Evolutionary conservation across 257 asterid species (phyloP), one percentile per base, ranked within the genome.

Genomic region (Nicotiana attenuata): DNA sequence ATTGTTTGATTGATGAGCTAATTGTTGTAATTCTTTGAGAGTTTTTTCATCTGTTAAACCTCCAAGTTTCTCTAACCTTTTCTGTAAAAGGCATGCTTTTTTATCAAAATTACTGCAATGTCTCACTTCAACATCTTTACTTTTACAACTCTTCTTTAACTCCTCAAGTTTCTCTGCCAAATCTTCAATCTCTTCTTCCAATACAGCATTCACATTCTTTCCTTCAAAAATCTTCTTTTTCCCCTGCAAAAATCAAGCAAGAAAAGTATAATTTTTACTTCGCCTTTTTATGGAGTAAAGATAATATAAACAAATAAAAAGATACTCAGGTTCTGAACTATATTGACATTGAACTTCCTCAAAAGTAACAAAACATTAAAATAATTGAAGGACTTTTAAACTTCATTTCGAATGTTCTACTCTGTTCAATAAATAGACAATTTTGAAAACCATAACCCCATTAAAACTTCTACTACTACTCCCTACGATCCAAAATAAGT

Each of bases 161-260:
- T 90, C 92, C 35, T 82, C 88, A 45, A 95, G 79, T 84, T 91
- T 93, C 3, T 86, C 90, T 9, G 87, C 88, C 56, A 95, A 86
- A 80, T 87, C 94, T 61, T 93, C 88, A 33, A 93, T 92, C 87
- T 91, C 98, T 87, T 92, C 93, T 71, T 89, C 94, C 78, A 89
- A 57, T 41, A 86, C 93, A 29, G 83, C 85, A 82, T 71, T 85
- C 53, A 31, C 95, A 67, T 84, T 88, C 89, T 88, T 87, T 75
- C 96, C 96, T 80, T 91, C 92, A 82, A 55, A 85, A 15, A 88
- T 90, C 82, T 93, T 92, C 80, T 90, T 81, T 61, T 87, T 92
- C 67, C 97, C 97, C 97, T 94, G 59, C 76, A 89, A 73, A 52
- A 52, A 24, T 14, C 0, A 73, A 82, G 26, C 29, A 15, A 76